A percentile compares a stretch with the other conserved stretches of the same genome.
Evolutionary conservation across 495 filamentous ascomycete genomes (phyloP).

Genomic region (Talaromyces stipitatus): DNA sequence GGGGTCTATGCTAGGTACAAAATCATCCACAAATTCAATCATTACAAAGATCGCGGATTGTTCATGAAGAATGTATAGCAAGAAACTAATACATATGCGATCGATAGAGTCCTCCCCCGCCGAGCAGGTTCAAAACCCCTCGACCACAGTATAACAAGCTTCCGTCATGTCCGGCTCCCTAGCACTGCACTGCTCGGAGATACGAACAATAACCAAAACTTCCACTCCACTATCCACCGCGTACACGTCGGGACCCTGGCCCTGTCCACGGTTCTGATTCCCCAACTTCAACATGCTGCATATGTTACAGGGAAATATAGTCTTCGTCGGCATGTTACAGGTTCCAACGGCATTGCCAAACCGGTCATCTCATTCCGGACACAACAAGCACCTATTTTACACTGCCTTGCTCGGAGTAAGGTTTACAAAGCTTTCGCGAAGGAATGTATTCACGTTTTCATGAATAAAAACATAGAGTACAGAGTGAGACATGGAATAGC

Average conservation of each 20-base stretch:
- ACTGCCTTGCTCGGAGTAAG: slow-evolving; percentile 16
- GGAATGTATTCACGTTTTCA: slow-evolving; percentile 6
- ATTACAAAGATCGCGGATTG: neutral
- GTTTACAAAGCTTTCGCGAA: slow-evolving; percentile 21
- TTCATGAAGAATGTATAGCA: slow-evolving; percentile 1
- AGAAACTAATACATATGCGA: neutral
- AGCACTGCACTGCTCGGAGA: slow-evolving; percentile 17
- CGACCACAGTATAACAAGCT: slow-evolving; percentile 24
- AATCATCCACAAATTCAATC: neutral
- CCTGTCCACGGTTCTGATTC: slow-evolving; percentile 14
- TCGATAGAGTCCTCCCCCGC: slow-evolving; percentile 13
- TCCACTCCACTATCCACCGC: slow-evolving; percentile 20
- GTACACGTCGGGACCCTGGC: slow-evolving; percentile 21
- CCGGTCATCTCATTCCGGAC: slow-evolving; percentile 26
- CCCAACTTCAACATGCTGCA: slow-evolving; percentile 14
- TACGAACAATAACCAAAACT: slow-evolving; percentile 15
- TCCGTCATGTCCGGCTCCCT: slow-evolving; percentile 20
- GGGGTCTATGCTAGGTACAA: slow-evolving; percentile 14
- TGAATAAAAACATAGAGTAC: slow-evolving; percentile 1
- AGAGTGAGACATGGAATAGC: slow-evolving; percentile 13
- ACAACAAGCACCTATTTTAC: slow-evolving; percentile 25
- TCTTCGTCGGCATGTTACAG: slow-evolving; percentile 19
- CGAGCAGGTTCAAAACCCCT: slow-evolving; percentile 17
- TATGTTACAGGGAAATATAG: slow-evolving; percentile 26
- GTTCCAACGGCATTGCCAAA: slow-evolving; percentile 6